phyloP scores from a whole-genome alignment of 2,329 filamentous ascomycete genomes.

The Exophiala dermatitidis region DNA sequence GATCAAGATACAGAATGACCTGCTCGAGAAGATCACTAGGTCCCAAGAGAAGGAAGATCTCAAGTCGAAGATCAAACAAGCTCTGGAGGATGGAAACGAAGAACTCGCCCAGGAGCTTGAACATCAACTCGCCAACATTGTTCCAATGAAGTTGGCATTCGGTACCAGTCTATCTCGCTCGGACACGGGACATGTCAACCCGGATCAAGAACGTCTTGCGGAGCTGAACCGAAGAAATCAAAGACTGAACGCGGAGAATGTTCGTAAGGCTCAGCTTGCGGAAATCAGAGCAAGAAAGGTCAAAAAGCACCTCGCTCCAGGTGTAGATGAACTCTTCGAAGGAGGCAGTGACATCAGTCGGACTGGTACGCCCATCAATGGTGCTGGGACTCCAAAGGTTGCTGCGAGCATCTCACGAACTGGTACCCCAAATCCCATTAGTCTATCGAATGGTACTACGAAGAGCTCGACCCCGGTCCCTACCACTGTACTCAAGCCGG shows the following conservation, averaged over 20 bases:
- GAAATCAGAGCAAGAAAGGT: conserved; percentile 58
- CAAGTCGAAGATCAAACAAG: conserved; percentile 58
- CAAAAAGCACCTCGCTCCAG: conserved; percentile 33
- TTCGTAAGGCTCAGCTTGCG: conserved; percentile 82
- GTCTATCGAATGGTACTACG: conserved; percentile 18
- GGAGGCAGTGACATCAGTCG: conserved; percentile 40
- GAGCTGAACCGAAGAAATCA: conserved; percentile 80
- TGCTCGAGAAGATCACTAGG: conserved; percentile 57
- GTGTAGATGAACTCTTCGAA: conserved; percentile 42
- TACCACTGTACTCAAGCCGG: conserved; percentile 21
- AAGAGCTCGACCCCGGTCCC: conserved; percentile 16
- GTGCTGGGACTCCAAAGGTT: conserved; percentile 45
- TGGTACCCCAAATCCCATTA: conserved; percentile 25
- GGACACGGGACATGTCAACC: conserved; percentile 38
- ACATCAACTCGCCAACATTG: conserved; percentile 41
- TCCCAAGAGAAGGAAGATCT: conserved; percentile 62
- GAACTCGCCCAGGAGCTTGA: conserved; percentile 46
- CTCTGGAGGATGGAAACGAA: conserved; percentile 57
- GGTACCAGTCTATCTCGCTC: conserved; percentile 58
- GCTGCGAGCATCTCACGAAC: conserved; percentile 31
- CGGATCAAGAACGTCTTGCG: conserved; percentile 74
- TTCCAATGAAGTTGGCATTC: conserved; percentile 62
- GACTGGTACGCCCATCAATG: conserved; percentile 45
- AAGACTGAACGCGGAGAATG: conserved; percentile 73
- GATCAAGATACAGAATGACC: conserved; percentile 60